Evolutionary conservation across 805 yeast genomes (phyloP), one percentile per base, ranked within the genome.

Genomic region (Maudiozyma barnettii): DNA sequence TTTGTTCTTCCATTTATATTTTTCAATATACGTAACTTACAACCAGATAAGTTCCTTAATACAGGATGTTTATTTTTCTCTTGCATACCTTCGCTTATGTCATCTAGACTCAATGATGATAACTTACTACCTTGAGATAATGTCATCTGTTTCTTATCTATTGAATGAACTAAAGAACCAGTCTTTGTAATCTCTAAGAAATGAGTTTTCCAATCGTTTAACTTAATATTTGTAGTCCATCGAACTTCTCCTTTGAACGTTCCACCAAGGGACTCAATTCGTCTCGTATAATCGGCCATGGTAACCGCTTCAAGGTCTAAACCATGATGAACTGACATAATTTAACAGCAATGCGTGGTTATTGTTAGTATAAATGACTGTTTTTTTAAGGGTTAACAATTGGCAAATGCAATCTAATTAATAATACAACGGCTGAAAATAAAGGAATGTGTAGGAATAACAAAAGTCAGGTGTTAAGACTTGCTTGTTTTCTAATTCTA

Each of bases 11-110:
- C 14, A 19, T 37, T 37, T 14, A 33, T 16, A 18, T 39, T 23
- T n/a, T 39, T 21, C 2, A 60, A 44, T 7, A 63, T 30, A 36
- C 53, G 54, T 4, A 63, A 19, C 18, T 46, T 39, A 46, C 64
- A 60, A n/a, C 50, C 49, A 36, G 58, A 61, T 31, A 63, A 39
- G 47, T 61, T 58, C 21, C 52, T 48, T 12, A 61, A 49, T 13
- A 61, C 51, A n/a, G 53, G 50, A 22, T 48, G 49, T 12, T 16
- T 45, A 21, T 21, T 37, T 20, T 33, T 33, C 36, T 33, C 18
- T n/a, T 33, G 18, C 3, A 33, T 33, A 33, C 30, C 30, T 9
- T 26, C 30, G 10, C 30, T 26, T 12, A 26, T 6, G 10, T 26
- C 30, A 26, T 26, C 30, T 9, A 26, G 30, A 26, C 30, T 26